phyloP scores from a whole-genome alignment of 208 protist genomes.

The Leishmania braziliensis region DNA sequence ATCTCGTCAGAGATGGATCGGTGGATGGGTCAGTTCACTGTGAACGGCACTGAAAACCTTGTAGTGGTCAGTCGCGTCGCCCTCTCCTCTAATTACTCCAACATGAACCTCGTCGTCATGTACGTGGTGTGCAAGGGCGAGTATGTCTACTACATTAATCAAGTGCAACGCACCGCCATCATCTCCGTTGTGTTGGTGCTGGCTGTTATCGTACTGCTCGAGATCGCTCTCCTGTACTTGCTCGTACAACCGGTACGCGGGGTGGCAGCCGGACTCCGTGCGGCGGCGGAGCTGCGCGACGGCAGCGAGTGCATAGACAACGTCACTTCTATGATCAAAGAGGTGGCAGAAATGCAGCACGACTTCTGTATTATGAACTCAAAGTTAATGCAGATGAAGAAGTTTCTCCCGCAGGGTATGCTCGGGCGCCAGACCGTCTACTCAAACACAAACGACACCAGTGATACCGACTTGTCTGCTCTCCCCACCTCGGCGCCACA shows the following conservation, averaged over 20 bases:
- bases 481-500: background rate
- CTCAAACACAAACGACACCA: background rate
- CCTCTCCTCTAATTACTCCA: slow-evolving; percentile 6
- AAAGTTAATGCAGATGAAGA: slow-evolving; percentile 64
- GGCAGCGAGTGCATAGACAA: slow-evolving; percentile 26
- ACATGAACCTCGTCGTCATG: slow-evolving; percentile 14
- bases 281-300: slow-evolving; percentile 46
- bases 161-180: slow-evolving; percentile 16
- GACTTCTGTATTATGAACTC: slow-evolving; percentile 52
- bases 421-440: slow-evolving; percentile 12
- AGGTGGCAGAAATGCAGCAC: slow-evolving; percentile 53
- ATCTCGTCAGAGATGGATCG: slow-evolving; percentile 3
- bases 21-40: slow-evolving; percentile 19
- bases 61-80: slow-evolving; percentile 5
- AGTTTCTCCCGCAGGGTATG: slow-evolving; percentile 50
- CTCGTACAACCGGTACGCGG: slow-evolving; percentile 44
- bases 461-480: slow-evolving; percentile 8
- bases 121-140: slow-evolving; percentile 6
- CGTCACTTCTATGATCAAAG: slow-evolving; percentile 39
- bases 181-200: slow-evolving; percentile 27
- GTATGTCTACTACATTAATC: slow-evolving; percentile 9
- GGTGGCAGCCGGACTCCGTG: slow-evolving; percentile 34
- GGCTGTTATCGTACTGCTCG: slow-evolving; percentile 27
- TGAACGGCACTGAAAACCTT: background rate
- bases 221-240: slow-evolving; percentile 43